These are phyloP conservation scores for Phanerodontia chrysosporium DNA, from an alignment of 768 basidiomycete genomes.

Conservation along the genomic window DNA sequence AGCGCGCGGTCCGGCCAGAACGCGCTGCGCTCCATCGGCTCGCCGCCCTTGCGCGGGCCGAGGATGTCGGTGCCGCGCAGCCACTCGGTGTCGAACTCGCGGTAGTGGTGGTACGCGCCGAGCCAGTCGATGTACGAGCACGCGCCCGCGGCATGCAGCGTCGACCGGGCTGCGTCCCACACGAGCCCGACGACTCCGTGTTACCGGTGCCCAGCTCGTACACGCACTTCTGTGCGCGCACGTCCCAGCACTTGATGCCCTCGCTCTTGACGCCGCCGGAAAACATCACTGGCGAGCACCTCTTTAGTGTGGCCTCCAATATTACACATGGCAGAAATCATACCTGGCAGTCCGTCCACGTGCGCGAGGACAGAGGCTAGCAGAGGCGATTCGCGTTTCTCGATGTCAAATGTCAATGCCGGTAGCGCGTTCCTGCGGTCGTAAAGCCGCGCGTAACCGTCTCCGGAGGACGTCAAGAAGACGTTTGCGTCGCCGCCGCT, in stretches of 20 bases:
- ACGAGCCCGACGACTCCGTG: constrained; percentile 13
- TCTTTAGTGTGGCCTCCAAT: not conserved
- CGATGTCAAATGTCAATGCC: constrained; percentile 28
- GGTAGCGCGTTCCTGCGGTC: constrained; percentile 35
- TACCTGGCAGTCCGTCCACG: constrained; percentile 6
- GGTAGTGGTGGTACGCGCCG: not conserved
- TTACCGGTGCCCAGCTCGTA: constrained; percentile 45
- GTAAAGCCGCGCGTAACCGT: constrained; percentile 38
- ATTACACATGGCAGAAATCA: not conserved
- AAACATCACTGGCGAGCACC: constrained; percentile 22
- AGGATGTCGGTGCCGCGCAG: not conserved
- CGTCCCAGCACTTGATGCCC: constrained; percentile 39
- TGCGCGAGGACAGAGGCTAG: not conserved
- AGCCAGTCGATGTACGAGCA: not conserved
- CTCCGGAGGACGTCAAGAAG: constrained; percentile 32
- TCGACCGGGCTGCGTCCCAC: not conserved
- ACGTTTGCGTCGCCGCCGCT: constrained; percentile 31
- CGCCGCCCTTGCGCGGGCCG: not conserved
- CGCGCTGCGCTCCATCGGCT: not conserved
- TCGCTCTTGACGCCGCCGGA: constrained; percentile 27
- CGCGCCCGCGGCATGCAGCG: not conserved
- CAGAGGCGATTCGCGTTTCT: constrained; percentile 14
- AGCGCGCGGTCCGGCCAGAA: not conserved
- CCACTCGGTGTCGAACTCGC: not conserved
- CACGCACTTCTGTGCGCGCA: constrained; percentile 30